Evolutionary conservation across 2,329 filamentous ascomycete genomes (phyloP).

Genomic region (Colletotrichum melonis): DNA sequence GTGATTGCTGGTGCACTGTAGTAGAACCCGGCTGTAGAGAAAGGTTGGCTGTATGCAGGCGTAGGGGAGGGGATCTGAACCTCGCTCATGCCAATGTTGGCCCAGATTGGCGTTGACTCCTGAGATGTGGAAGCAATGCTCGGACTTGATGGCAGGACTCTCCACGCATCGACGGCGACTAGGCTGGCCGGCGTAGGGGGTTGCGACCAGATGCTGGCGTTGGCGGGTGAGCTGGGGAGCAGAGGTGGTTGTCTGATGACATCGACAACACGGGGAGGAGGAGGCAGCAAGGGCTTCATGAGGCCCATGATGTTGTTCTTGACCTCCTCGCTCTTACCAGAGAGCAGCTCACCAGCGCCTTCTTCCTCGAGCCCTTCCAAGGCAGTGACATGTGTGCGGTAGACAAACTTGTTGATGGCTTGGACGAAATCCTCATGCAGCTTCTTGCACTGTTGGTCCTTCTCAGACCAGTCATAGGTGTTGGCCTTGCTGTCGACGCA

Average conservation of each 20-base stretch:
- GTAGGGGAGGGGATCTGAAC: conserved; percentile 82
- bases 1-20: conserved; percentile 83
- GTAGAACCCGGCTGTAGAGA: conserved; percentile 78
- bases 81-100: conserved; percentile 79
- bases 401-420: conserved; percentile 97
- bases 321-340: conserved; percentile 92
- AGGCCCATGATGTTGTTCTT: conserved; percentile 86
- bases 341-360: conserved; percentile 91
- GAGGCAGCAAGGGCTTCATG: conserved; percentile 87
- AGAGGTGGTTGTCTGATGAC: conserved; percentile 87
- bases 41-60: conserved; percentile 83
- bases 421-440: conserved; percentile 97
- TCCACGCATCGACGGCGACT: conserved; percentile 86
- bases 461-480: conserved; percentile 96
- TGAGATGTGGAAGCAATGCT: conserved; percentile 77
- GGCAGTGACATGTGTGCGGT: conserved; percentile 86
- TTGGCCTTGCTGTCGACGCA: conserved; percentile 89
- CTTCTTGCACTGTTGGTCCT: conserved; percentile 96
- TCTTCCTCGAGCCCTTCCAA: conserved; percentile 97
- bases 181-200: conserved; percentile 72
- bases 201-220: conserved; percentile 81
- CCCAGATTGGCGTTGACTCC: conserved; percentile 83
- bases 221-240: conserved; percentile 82
- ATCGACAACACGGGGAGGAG: conserved; percentile 89
- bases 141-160: conserved; percentile 88